Evolutionary conservation across 1,284 basidiomycete genomes (phyloP).

Genomic region (Entoloma clypeatum): DNA sequence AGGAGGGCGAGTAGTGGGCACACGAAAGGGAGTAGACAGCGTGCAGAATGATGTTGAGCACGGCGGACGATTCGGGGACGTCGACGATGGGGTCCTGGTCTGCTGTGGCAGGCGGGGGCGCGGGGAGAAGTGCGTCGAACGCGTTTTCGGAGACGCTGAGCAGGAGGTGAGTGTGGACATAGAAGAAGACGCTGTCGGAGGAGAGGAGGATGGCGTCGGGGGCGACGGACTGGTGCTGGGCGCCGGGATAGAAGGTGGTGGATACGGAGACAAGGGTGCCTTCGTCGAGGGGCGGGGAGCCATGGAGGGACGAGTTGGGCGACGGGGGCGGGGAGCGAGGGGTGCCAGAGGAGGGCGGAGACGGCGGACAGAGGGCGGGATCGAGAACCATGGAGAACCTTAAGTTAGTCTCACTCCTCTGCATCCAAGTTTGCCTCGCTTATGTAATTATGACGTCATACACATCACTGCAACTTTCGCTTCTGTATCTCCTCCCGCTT

Average conservation of each 20-base stretch:
- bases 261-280: constrained; percentile 64
- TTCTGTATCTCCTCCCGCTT: constrained; percentile 79
- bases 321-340: constrained; percentile 21
- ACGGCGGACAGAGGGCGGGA: constrained; percentile 50
- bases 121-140: constrained; percentile 47
- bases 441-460: constrained; percentile 20
- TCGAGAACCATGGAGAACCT: constrained; percentile 46
- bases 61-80: constrained; percentile 45
- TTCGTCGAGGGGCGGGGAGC: constrained; percentile 42
- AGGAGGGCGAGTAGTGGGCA: constrained; percentile 56
- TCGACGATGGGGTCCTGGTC: constrained; percentile 43
- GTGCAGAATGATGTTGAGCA: constrained; percentile 63
- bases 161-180: constrained; percentile 52
- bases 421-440: constrained; percentile 2
- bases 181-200: constrained; percentile 74
- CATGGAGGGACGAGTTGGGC: constrained; percentile 50
- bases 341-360: constrained; percentile 4
- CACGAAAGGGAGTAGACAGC: constrained; percentile 57
- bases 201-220: constrained; percentile 66
- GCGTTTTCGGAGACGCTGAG: constrained; percentile 49
- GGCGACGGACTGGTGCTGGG: constrained; percentile 48
- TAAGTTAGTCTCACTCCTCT: background rate
- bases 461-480: constrained; percentile 42
- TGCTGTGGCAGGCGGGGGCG: constrained; percentile 31
- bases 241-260: constrained; percentile 71